Conservation (phyloP, 2,329 filamentous ascomycete genomes). For the Penicillium thymicola region DNA sequence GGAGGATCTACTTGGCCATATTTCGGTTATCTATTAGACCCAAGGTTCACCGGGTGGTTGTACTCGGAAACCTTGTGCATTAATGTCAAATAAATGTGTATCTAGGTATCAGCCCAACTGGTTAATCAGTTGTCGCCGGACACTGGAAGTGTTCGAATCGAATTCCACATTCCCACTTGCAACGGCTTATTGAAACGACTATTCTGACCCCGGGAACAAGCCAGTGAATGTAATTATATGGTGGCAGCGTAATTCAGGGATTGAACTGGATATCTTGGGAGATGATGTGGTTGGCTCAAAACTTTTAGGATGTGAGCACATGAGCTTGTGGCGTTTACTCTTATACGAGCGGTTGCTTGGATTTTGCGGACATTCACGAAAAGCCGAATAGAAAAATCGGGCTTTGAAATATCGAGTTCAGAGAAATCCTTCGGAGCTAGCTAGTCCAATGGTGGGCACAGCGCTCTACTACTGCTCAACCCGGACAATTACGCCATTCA, state of each 20-base stretch:
- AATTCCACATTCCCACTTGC: no score
- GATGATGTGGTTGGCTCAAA: not conserved
- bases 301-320: not conserved
- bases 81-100: not conserved
- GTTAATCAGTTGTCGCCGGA: not conserved
- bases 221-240: no score
- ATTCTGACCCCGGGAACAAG: not conserved
- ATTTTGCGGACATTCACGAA: no score
- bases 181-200: not conserved
- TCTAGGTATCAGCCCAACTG: not conserved
- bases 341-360: not conserved
- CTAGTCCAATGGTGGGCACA: not conserved
- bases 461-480: not conserved
- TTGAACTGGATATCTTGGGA: no score
- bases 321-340: no score
- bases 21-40: not conserved
- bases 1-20: conserved; percentile 26
- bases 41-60: not conserved
- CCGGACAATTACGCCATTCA: not conserved
- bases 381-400: no score
- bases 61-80: not conserved
- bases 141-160: not conserved
- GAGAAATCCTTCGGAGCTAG: not conserved
- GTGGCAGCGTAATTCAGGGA: not conserved
- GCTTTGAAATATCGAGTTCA: not conserved